Evolutionary conservation across 2,329 filamentous ascomycete species (phyloP).

Genomic region (Aspergillus candidus): DNA sequence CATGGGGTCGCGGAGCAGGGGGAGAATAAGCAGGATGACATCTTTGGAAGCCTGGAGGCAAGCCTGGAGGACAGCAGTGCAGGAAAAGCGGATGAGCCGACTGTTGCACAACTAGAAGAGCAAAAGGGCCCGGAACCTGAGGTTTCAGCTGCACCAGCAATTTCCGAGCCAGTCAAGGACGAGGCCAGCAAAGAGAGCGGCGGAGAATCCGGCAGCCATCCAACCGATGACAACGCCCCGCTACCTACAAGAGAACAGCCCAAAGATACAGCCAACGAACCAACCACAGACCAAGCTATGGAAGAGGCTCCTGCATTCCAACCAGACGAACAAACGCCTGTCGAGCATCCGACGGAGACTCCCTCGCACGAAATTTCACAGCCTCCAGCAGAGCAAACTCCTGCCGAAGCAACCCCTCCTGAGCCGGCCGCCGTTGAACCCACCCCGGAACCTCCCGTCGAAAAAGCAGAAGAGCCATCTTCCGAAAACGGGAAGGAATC

Average conservation of each 20-base stretch:
- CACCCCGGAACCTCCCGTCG: background rate
- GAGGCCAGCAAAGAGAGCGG: no score
- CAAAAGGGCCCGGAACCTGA: background rate
- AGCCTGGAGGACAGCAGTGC: slow-evolving; percentile 25
- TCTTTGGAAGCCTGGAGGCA: slow-evolving; percentile 44
- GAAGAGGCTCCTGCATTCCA: no score
- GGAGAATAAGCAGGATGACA: slow-evolving; percentile 35
- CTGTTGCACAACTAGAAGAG: slow-evolving; percentile 1
- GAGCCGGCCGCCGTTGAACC: background rate
- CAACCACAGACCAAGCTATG: no score
- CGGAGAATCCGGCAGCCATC: no score
- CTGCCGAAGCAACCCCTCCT: background rate
- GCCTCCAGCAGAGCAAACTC: background rate
- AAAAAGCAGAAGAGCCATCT: background rate
- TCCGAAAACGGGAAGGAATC: background rate
- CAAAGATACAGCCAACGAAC: no score
- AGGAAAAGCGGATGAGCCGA: slow-evolving; percentile 6
- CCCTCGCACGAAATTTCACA: no score
- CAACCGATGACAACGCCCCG: no score
- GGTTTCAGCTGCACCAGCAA: no score
- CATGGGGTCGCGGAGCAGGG: background rate
- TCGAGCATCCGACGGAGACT: no score
- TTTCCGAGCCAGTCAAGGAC: no score
- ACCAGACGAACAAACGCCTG: no score
- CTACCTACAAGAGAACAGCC: no score